These are phyloP conservation scores for Sugiyamaella castrensis DNA, from an alignment of 1,139 yeast genomes.

Conservation along the genomic window DNA sequence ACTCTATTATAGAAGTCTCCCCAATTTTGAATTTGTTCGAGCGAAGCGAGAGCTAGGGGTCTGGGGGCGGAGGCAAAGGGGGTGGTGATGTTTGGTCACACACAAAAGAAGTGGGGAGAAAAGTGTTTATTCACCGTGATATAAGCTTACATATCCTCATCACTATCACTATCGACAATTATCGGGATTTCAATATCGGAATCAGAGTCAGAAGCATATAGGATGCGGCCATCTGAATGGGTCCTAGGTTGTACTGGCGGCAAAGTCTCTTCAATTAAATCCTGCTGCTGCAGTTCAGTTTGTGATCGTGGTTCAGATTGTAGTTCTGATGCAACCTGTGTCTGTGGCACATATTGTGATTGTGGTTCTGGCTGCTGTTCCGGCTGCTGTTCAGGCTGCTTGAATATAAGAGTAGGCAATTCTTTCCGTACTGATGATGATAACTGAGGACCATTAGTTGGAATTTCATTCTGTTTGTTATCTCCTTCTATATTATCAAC, in stretches of 20 bases:
- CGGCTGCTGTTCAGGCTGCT: no score
- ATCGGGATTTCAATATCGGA: conserved; percentile 60
- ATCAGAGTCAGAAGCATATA: conserved; percentile 23
- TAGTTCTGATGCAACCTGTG: no score
- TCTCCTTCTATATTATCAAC: neutral
- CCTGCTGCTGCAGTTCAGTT: no score
- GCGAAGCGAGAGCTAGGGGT: conserved; percentile 1
- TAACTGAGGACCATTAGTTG: neutral
- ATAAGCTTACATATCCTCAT: conserved; percentile 14
- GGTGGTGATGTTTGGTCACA: neutral
- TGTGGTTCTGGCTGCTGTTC: no score
- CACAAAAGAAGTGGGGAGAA: neutral
- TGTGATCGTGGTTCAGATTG: no score
- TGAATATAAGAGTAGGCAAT: conserved; percentile 1
- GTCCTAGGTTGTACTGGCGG: neutral
- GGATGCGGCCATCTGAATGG: conserved; percentile 11
- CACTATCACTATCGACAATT: conserved; percentile 43
- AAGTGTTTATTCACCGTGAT: neutral
- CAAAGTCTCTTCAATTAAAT: no score
- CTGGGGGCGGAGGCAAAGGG: no score
- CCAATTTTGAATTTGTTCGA: no score
- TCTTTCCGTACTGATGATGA: conserved; percentile 3
- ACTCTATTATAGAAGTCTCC: no score
- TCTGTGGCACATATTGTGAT: no score
- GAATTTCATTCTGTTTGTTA: neutral